Conservation (phyloP, 2,329 filamentous ascomycete genomes). For the Talaromyces amestolkiae region DNA sequence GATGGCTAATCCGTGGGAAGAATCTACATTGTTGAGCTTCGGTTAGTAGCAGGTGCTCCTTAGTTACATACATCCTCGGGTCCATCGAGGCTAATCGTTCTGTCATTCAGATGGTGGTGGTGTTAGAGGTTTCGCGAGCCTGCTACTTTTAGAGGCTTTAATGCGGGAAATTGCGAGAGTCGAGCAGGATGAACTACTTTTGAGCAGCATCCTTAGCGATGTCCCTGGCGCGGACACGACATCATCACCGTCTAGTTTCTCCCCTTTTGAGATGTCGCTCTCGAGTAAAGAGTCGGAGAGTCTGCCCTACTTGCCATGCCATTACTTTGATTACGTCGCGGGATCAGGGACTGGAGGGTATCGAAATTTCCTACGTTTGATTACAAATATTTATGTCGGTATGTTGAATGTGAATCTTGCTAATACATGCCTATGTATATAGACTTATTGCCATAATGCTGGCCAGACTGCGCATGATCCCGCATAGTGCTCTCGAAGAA, state of each 20-base stretch:
- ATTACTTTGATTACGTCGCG: background rate
- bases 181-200: background rate
- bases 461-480: slow-evolving; percentile 35
- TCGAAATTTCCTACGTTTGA: background rate
- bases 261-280: background rate
- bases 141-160: slow-evolving; percentile 4
- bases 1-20: background rate
- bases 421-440: background rate
- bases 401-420: background rate
- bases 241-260: background rate
- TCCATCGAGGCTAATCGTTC: background rate
- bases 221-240: background rate
- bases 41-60: background rate
- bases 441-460: slow-evolving; percentile 20
- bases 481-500: slow-evolving; percentile 33
- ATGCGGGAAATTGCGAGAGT: slow-evolving; percentile 9
- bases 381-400: background rate
- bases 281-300: background rate
- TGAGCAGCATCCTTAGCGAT: slow-evolving; percentile 22
- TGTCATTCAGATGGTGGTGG: background rate
- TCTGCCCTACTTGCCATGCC: background rate
- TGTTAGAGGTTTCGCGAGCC: slow-evolving; percentile 8
- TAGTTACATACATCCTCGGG: background rate
- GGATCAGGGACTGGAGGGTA: background rate
- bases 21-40: background rate